These are phyloP conservation scores for Dryadomyces sulphureus DNA, from an alignment of 2,329 filamentous ascomycete genomes.

Conservation along the genomic window DNA sequence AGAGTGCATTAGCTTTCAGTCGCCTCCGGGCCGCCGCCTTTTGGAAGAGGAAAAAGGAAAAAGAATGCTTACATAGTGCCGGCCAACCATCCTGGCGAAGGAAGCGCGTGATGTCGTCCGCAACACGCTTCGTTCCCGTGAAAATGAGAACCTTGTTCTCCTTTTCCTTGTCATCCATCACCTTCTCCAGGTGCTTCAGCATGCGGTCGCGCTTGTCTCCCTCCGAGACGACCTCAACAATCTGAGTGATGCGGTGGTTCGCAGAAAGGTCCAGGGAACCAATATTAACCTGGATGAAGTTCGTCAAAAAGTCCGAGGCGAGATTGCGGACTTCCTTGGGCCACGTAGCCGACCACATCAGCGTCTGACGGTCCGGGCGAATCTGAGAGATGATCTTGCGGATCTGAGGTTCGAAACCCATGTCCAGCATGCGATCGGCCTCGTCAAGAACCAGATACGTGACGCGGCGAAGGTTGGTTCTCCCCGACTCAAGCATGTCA, in stretches of 20 bases:
- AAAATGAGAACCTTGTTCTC: constrained; percentile 97
- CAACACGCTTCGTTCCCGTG: constrained; percentile 84
- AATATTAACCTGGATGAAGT: constrained; percentile 98
- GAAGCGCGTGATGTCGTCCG: constrained; percentile 94
- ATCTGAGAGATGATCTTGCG: constrained; percentile 98
- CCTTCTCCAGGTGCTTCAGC: constrained; percentile 93
- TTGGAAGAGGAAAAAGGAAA: neutral
- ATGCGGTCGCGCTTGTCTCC: constrained; percentile 97
- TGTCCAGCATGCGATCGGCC: constrained; percentile 98
- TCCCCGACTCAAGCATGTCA: constrained; percentile 94
- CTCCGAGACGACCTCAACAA: constrained; percentile 90
- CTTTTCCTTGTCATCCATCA: constrained; percentile 88
- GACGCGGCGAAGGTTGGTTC: constrained; percentile 94
- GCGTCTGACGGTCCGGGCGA: constrained; percentile 93
- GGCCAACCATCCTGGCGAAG: constrained; percentile 97
- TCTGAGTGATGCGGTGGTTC: constrained; percentile 95
- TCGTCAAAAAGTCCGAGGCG: constrained; percentile 76
- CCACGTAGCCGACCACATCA: constrained; percentile 99
- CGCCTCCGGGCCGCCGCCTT: constrained; percentile 21
- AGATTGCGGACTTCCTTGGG: constrained; percentile 94
- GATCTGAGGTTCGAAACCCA: constrained; percentile 99
- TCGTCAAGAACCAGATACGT: constrained; percentile 98
- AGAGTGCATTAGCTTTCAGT: neutral
- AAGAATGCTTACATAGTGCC: constrained; percentile 60
- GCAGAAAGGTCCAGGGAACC: constrained; percentile 90